These are phyloP conservation scores for Starmerella tilneyi DNA, from an alignment of 805 yeast genomes.

Conservation along the genomic window DNA sequence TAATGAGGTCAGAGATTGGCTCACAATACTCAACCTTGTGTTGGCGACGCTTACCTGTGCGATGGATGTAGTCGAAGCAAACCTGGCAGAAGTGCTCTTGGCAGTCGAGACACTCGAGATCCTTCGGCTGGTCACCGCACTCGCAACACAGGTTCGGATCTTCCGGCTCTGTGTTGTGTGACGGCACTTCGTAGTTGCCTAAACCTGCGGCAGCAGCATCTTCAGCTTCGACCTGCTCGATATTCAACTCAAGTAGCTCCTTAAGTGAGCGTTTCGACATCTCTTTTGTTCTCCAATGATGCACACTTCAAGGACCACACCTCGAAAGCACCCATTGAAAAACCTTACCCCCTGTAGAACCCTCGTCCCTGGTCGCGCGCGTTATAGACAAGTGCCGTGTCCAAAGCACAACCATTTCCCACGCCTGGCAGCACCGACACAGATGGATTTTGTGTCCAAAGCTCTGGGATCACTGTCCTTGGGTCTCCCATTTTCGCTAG, in stretches of 20 bases:
- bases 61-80: conserved; percentile 57
- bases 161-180: not conserved
- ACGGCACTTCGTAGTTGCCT: conserved; percentile 1
- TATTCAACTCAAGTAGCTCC: conserved; percentile 28
- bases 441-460: conserved; percentile 60
- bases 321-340: too few species aligned
- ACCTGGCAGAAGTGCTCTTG: conserved; percentile 59
- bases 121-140: conserved; percentile 63
- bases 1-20: conserved; percentile 6
- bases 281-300: not conserved
- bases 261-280: conserved; percentile 25
- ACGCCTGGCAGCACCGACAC: not conserved
- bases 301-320: too few species aligned
- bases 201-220: conserved; percentile 23
- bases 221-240: conserved; percentile 26
- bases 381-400: not conserved
- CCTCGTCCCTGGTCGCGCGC: not conserved
- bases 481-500: conserved; percentile 31
- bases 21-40: conserved; percentile 26
- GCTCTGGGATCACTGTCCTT: conserved; percentile 40
- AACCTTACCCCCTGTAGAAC: too few species aligned
- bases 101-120: conserved; percentile 51
- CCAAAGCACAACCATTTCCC: not conserved
- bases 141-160: conserved; percentile 44
- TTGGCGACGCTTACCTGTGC: conserved; percentile 42